Base-by-base conservation (phyloP, 2,329 filamentous ascomycete genomes). In the Aureobasidium sp. region DNA sequence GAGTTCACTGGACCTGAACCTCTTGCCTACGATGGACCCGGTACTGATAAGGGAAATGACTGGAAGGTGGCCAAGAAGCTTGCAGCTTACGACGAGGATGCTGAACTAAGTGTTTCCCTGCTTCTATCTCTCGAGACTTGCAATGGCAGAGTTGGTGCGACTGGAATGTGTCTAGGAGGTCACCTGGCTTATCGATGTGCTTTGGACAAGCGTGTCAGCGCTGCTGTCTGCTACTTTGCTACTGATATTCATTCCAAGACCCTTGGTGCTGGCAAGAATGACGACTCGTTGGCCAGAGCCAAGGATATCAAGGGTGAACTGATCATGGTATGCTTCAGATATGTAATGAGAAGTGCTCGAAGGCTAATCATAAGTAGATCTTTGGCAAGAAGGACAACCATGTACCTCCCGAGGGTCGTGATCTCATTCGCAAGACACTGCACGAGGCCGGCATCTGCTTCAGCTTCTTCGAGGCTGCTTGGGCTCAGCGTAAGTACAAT, bases 351-450 rank as follows among this genome's bases (percentile, higher is more conserved):
- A 37, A 4, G 13, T 52, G 80, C 9, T 26, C 6, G 12, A 10
- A 17, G 17, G 36, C 57, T 60, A 17, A 60, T 10, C 10, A 4
- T 27, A 34, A 36, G 10, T n/a, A 60, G 57, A 95, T 97, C 71
- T 96, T 96, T 72, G 92, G 92, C 59, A 88, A 95, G 75, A 87
- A 88, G 72, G 92, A 97, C 74, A 96, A 87, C 63, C 92, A 97
- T 74, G 91, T 97, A 15, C 90, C 91, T 1, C 85, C 90, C 41
- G 84, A 84, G 44, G 92, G 92, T 1, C 82, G 92, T 20, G 91
- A 96, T 74, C 75, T 95, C 67, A 94, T 96, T 73, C 84, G 91
- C 63, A 84, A 84, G 73, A 92, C 90, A 64, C 79, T 96, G 68
- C 86, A 92, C 68, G 90, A 90, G 26, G 84, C 86, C 6, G 88